phyloP scores from a whole-genome alignment of 768 basidiomycete species.

The Kondoa malvinella region DNA sequence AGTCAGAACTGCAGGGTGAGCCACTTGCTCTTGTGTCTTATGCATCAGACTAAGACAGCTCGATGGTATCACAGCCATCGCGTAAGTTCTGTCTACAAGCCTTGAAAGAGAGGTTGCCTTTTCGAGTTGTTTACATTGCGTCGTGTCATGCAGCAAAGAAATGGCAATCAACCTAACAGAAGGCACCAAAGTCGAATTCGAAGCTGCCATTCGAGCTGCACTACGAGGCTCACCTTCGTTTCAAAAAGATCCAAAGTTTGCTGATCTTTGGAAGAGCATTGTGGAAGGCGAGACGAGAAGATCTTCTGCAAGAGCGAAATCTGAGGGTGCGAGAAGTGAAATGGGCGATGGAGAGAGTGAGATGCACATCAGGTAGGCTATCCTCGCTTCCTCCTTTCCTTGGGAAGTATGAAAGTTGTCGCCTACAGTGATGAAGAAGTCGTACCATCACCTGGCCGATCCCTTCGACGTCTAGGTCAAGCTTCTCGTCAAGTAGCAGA shows the following conservation, averaged over 20 bases:
- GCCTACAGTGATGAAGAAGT: not conserved
- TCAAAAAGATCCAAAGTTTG: not conserved
- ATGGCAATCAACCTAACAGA: not conserved
- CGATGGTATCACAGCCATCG: not conserved
- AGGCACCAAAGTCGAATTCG: constrained; percentile 7
- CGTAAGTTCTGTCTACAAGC: not conserved
- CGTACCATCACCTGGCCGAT: not conserved
- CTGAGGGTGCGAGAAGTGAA: not conserved
- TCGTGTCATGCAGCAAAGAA: not conserved
- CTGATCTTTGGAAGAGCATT: constrained; percentile 1
- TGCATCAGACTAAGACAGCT: too few relatives aligned
- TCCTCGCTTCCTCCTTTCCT: not conserved
- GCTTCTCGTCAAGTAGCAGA: not conserved
- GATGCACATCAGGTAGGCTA: not conserved
- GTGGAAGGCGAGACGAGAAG: not conserved
- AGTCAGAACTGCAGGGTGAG: not conserved
- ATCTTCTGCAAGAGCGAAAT: not conserved
- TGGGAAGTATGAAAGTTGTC: not conserved
- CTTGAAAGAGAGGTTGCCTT: not conserved
- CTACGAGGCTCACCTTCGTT: not conserved
- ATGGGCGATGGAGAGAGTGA: not conserved
- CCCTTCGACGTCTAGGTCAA: not conserved
- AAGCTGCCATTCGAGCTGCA: constrained; percentile 2
- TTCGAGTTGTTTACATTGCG: not conserved
- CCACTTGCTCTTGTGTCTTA: too few relatives aligned